Percentiles rank a stretch among this genome's conserved stretches.
phyloP scores from a whole-genome alignment of 768 basidiomycete genomes.

The Russula abietina region DNA sequence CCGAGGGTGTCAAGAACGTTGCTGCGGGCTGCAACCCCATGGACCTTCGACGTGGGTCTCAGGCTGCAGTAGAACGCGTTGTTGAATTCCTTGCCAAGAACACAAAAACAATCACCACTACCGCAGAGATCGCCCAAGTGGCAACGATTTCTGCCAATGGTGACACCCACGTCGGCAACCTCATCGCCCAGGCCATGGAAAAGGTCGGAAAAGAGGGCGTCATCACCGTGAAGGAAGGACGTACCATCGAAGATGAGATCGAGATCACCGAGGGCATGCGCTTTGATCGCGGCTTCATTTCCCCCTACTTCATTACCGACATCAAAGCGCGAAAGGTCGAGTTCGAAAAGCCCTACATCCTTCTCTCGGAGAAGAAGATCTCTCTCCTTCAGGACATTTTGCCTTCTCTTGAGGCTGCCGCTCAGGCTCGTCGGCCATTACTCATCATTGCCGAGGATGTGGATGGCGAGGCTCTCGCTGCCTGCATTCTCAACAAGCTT shows the following conservation, averaged over 20 bases:
- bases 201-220: conserved; percentile 99
- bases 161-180: conserved; percentile 83
- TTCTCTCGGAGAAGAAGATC: conserved; percentile 98
- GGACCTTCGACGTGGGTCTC: conserved; percentile 97
- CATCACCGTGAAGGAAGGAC: conserved; percentile 98
- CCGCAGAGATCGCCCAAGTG: conserved; percentile 96
- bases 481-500: conserved; percentile 98
- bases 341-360: conserved; percentile 92
- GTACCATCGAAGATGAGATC: conserved; percentile 97
- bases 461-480: conserved; percentile 96
- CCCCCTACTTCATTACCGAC: conserved; percentile 97
- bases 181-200: conserved; percentile 99
- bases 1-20: conserved; percentile 98
- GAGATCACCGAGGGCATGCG: conserved; percentile 99
- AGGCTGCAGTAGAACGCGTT: conserved; percentile 89
- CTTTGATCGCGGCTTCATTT: conserved; percentile 98
- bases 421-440: conserved; percentile 79
- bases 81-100: conserved; percentile 84
- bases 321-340: conserved; percentile 95
- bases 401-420: conserved; percentile 79
- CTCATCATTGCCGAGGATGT: conserved; percentile 97
- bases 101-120: conserved; percentile 92
- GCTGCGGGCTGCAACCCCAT: conserved; percentile 99
- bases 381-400: conserved; percentile 91
- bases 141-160: conserved; percentile 71